Evolutionary conservation across 2,329 filamentous ascomycete species (phyloP).

Genomic region (Ceratocystis colombiana): DNA sequence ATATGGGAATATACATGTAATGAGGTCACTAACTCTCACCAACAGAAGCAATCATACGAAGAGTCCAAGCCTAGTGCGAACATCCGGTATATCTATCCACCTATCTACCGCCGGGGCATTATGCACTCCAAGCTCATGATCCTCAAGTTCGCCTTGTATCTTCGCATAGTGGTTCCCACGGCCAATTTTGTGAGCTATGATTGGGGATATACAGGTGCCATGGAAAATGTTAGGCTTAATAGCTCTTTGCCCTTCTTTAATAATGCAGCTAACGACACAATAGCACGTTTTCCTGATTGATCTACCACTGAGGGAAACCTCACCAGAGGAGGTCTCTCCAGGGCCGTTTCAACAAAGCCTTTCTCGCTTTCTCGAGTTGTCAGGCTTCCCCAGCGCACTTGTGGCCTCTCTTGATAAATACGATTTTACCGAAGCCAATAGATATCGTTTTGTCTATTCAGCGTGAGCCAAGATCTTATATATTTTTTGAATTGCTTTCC

Average conservation of each 20-base stretch:
- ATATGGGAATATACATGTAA: background rate
- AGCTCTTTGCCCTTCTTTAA: constrained; percentile 10
- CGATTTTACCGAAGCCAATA: constrained; percentile 64
- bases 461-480: constrained; percentile 49
- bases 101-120: constrained; percentile 60
- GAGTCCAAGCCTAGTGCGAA: constrained; percentile 41
- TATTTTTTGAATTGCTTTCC: background rate
- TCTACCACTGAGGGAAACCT: constrained; percentile 48
- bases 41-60: constrained; percentile 41
- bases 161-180: constrained; percentile 75
- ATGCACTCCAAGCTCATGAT: constrained; percentile 97
- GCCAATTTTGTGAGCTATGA: constrained; percentile 80
- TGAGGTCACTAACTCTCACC: background rate
- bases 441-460: constrained; percentile 73
- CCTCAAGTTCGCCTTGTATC: constrained; percentile 61
- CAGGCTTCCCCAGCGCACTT: constrained; percentile 54
- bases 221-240: constrained; percentile 61
- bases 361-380: constrained; percentile 56
- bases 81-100: constrained; percentile 69
- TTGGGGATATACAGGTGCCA: constrained; percentile 74
- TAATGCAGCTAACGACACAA: constrained; percentile 13
- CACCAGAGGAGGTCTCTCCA: constrained; percentile 26
- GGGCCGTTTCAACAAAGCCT: constrained; percentile 59
- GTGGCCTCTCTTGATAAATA: constrained; percentile 62
- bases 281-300: constrained; percentile 86